A percentile compares a stretch with the other conserved stretches of the same genome.
These are phyloP conservation scores for Paecilomyces formosus DNA, from an alignment of 2,329 filamentous ascomycete species.

Conservation along the genomic window DNA sequence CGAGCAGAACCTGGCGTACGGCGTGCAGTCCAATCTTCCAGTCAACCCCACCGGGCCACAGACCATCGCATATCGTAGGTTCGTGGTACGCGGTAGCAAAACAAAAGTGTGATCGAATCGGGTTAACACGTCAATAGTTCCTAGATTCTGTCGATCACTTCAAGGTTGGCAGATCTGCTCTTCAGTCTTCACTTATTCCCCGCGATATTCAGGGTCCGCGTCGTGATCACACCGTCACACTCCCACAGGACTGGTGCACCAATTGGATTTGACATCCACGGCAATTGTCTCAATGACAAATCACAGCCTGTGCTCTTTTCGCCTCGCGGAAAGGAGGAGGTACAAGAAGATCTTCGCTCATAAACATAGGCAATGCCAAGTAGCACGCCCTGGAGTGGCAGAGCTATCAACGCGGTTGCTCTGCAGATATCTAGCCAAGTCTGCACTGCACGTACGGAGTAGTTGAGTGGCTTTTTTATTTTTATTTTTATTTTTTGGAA, in stretches of 20 bases:
- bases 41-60: background rate
- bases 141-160: slow-evolving; percentile 30
- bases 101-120: slow-evolving; percentile 14
- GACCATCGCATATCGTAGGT: background rate
- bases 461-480: background rate
- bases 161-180: slow-evolving; percentile 18
- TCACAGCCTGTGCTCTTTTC: background rate
- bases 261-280: background rate
- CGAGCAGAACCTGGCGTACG: background rate
- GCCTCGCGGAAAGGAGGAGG: background rate
- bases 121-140: slow-evolving; percentile 33
- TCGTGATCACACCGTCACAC: background rate
- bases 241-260: background rate
- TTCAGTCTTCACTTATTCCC: slow-evolving; percentile 6
- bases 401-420: background rate
- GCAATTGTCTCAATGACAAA: background rate
- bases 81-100: background rate
- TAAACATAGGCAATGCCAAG: background rate
- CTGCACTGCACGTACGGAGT: background rate
- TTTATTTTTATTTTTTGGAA: no score
- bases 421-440: background rate
- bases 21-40: background rate
- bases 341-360: background rate
- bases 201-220: background rate
- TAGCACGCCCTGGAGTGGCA: background rate